These are phyloP conservation scores for Pulveroboletus sp. DNA, from an alignment of 768 basidiomycete species.

Conservation along the genomic window DNA sequence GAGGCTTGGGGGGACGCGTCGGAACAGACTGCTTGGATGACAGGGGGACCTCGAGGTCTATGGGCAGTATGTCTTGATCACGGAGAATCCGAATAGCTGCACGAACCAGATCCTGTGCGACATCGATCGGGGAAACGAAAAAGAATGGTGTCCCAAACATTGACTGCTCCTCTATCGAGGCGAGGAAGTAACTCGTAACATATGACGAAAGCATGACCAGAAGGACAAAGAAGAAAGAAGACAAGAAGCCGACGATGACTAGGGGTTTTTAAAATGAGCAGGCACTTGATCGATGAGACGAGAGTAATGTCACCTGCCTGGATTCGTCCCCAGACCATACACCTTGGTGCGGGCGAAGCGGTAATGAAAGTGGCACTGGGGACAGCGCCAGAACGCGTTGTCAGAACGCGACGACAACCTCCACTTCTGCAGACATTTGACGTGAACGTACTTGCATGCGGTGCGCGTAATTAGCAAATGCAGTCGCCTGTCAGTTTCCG, in stretches of 20 bases:
- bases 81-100: constrained; percentile 59
- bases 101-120: constrained; percentile 57
- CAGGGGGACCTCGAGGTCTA: constrained; percentile 15
- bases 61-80: constrained; percentile 47
- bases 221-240: constrained; percentile 57
- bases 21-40: constrained; percentile 19
- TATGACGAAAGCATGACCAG: constrained; percentile 68
- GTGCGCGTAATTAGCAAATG: constrained; percentile 17
- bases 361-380: constrained; percentile 76
- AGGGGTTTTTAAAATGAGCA: constrained; percentile 15
- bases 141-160: constrained; percentile 35
- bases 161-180: constrained; percentile 53
- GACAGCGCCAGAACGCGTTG: constrained; percentile 73
- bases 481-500: constrained; percentile 3
- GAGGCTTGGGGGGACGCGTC: constrained; percentile 29
- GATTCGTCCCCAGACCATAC: constrained; percentile 74
- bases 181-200: constrained; percentile 63
- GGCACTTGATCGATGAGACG: constrained; percentile 3
- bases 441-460: constrained; percentile 63
- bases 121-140: constrained; percentile 51
- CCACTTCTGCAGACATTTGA: constrained; percentile 76
- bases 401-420: constrained; percentile 56
- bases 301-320: constrained; percentile 40
- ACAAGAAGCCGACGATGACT: constrained; percentile 65
- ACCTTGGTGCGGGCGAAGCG: constrained; percentile 69